Percentiles rank a stretch among this genome's conserved stretches.
These are phyloP conservation scores for Cytospora chrysosperma DNA, from an alignment of 2,329 filamentous ascomycete species.

Conservation along the genomic window DNA sequence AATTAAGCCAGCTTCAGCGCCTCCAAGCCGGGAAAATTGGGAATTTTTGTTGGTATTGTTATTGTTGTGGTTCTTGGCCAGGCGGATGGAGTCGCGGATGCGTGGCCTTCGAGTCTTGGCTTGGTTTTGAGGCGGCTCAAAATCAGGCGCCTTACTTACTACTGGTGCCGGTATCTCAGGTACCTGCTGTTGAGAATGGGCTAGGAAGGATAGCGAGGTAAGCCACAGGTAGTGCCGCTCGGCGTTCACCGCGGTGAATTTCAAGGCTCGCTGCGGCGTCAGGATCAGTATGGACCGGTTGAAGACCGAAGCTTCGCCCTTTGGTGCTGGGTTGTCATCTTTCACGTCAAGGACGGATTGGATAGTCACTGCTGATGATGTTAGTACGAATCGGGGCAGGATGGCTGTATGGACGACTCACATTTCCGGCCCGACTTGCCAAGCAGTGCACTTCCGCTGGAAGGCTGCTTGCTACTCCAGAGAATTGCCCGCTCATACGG, in stretches of 20 bases:
- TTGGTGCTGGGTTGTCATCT: constrained; percentile 84
- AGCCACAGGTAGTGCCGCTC: constrained; percentile 96
- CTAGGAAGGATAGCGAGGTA: constrained; percentile 89
- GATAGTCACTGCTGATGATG: constrained; percentile 69
- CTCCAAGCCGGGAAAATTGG: constrained; percentile 36
- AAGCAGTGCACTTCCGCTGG: constrained; percentile 80
- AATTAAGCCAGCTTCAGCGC: constrained; percentile 5
- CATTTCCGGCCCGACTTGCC: constrained; percentile 93
- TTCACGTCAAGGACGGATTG: constrained; percentile 97
- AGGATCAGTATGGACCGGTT: constrained; percentile 93
- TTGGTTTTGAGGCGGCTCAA: constrained; percentile 43
- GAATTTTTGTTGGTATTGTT: constrained; percentile 65
- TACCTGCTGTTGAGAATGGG: constrained; percentile 79
- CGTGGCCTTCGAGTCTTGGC: constrained; percentile 50
- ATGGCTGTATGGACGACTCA: constrained; percentile 51
- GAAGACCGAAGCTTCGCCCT: constrained; percentile 65
- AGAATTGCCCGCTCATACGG: constrained; percentile 95
- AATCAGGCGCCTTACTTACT: constrained; percentile 51
- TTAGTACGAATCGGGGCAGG: constrained; percentile 22
- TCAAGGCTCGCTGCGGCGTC: constrained; percentile 88
- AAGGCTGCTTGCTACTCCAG: constrained; percentile 98
- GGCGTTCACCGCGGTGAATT: constrained; percentile 81
- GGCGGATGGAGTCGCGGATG: constrained; percentile 84
- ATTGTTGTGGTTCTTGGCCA: constrained; percentile 70
- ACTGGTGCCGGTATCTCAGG: constrained; percentile 60